Conservation (phyloP, 345 rosid genomes). For the Rubroshorea leprosula region DNA sequence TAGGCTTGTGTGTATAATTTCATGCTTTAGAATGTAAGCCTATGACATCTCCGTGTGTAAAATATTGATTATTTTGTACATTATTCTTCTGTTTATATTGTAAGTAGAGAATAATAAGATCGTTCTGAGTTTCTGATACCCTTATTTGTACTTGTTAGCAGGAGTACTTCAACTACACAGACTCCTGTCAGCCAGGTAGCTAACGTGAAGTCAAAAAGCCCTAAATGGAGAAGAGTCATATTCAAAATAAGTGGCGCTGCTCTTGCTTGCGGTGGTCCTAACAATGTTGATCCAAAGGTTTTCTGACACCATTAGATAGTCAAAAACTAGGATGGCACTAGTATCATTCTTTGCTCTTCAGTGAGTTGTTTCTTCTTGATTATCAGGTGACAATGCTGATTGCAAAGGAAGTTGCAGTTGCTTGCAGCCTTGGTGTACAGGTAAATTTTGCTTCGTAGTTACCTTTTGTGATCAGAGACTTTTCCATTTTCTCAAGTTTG, state of each 20-base stretch:
- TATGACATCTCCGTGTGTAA: not conserved
- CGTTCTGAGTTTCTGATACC: not conserved
- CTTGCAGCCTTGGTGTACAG: conserved; percentile 78
- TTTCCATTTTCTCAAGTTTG: conserved; percentile 5
- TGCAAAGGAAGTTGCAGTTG: conserved; percentile 72
- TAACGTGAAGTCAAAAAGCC: conserved; percentile 46
- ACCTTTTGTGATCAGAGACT: not conserved
- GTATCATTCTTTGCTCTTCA: conserved; percentile 3
- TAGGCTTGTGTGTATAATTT: not conserved
- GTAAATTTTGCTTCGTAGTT: conserved; percentile 25
- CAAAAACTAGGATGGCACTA: conserved; percentile 7
- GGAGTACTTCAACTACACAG: conserved; percentile 37
- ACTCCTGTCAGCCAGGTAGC: conserved; percentile 41
- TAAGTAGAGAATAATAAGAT: not conserved
- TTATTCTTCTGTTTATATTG: not conserved
- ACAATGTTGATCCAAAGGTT: conserved; percentile 82
- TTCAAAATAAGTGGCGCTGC: conserved; percentile 87
- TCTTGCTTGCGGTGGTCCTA: conserved; percentile 65
- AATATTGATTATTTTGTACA: not conserved
- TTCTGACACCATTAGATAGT: conserved; percentile 3
- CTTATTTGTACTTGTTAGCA: conserved; percentile 20
- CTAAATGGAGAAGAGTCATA: conserved; percentile 86
- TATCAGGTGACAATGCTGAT: conserved; percentile 66
- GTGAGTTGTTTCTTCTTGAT: conserved; percentile 12
- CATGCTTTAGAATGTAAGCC: not conserved